phyloP scores from a whole-genome alignment of 805 yeast genomes.

The Kodamaea leandrae region DNA sequence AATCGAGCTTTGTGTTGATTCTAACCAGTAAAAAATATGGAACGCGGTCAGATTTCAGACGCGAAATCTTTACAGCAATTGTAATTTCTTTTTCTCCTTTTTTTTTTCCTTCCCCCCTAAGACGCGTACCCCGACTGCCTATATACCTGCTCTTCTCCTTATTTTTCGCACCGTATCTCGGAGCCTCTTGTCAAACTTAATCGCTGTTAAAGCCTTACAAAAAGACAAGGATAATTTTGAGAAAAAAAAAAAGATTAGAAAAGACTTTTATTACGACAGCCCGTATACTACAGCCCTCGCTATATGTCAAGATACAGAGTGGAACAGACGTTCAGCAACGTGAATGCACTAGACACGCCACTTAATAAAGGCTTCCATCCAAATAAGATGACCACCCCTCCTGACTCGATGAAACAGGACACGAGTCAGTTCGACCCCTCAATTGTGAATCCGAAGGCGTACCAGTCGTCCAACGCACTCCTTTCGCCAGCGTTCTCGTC shows the following conservation, averaged over 20 bases:
- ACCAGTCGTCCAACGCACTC: slow-evolving; percentile 13
- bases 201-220: background rate
- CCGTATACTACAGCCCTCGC: background rate
- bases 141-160: slow-evolving; percentile 2
- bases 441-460: slow-evolving; percentile 8
- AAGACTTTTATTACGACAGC: background rate
- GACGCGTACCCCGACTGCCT: slow-evolving; percentile 1
- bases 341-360: slow-evolving; percentile 1
- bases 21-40: background rate
- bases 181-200: background rate
- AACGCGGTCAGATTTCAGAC: slow-evolving; percentile 1
- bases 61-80: background rate
- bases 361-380: background rate
- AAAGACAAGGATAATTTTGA: background rate
- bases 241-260: background rate
- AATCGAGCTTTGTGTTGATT: background rate
- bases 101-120: background rate
- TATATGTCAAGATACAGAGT: slow-evolving; percentile 1
- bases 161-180: background rate
- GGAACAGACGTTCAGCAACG: slow-evolving; percentile 10
- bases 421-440: slow-evolving; percentile 21
- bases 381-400: slow-evolving; percentile 36
- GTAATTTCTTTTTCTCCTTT: background rate
- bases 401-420: slow-evolving; percentile 21
- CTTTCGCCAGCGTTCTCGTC: slow-evolving; percentile 48